phyloP scores from a whole-genome alignment of 371 early-diverging fungal genomes.

The Syncephalastrum sp. region DNA sequence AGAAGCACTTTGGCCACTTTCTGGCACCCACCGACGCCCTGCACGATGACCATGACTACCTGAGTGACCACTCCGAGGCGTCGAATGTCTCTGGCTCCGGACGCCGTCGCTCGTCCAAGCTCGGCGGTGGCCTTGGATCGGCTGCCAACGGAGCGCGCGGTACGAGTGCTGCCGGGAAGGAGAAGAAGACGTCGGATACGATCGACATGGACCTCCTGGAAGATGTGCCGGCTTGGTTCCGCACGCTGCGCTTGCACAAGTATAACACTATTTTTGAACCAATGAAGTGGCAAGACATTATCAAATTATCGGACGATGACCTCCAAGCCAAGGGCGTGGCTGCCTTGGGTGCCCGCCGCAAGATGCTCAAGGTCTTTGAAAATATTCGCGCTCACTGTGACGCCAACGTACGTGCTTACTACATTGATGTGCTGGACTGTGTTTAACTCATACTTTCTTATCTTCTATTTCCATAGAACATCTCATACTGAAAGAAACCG shows the following conservation, averaged over 20 bases:
- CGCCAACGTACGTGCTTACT: slow-evolving; percentile 39
- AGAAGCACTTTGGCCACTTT: slow-evolving; percentile 29
- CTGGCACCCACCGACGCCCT: slow-evolving; percentile 27
- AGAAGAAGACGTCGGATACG: slow-evolving; percentile 70
- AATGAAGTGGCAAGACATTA: slow-evolving; percentile 87
- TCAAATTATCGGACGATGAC: slow-evolving; percentile 81
- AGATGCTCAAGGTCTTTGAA: slow-evolving; percentile 96
- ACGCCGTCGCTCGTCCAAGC: slow-evolving; percentile 9
- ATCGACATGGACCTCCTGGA: slow-evolving; percentile 73
- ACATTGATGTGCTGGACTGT: neutral
- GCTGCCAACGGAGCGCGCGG: no score
- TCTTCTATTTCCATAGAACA: slow-evolving; percentile 10
- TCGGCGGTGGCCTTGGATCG: neutral
- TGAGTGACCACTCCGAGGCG: slow-evolving; percentile 53
- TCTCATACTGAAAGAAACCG: slow-evolving; percentile 11
- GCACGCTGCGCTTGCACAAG: slow-evolving; percentile 90
- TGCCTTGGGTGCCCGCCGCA: slow-evolving; percentile 93
- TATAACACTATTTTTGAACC: slow-evolving; percentile 86
- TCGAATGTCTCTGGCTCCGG: slow-evolving; percentile 13
- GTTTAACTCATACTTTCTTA: neutral
- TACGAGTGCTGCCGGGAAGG: slow-evolving; percentile 44
- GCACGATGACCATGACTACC: slow-evolving; percentile 38
- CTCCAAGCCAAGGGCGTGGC: slow-evolving; percentile 85
- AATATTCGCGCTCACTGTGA: slow-evolving; percentile 61
- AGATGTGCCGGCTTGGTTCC: slow-evolving; percentile 91